Evolutionary conservation across 2,329 filamentous ascomycete genomes (phyloP), one percentile per base, ranked within the genome.

Genomic region (Dothidotthia symphoricarpi): DNA sequence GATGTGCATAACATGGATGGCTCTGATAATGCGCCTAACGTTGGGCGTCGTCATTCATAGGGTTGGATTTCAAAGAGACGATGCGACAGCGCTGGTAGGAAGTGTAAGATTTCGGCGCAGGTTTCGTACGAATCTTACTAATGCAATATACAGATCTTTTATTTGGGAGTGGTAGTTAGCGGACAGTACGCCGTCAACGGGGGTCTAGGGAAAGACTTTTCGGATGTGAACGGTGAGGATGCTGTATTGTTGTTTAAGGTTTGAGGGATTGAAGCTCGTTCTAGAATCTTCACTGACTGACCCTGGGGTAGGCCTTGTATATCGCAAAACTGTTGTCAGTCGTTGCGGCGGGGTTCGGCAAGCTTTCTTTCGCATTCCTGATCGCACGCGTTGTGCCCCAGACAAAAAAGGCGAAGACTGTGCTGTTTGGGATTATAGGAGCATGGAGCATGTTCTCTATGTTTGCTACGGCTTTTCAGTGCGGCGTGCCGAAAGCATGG

Each of bases 311-410:
- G 51, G 39, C 45, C 6, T 13, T 37, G 4, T 53, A 48, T 28
- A 19, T 39, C 28, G 41, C 36, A 3, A 40, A 44, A 28, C 17
- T 57, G 15, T 29, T 57, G 0, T 41, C 39, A 16, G 24, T 58
- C 14, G 8, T 36, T 14, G 34, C 45, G 10, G 51, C 56, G 41
- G 28, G 39, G 10, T 39, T 43, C 12, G 51, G 47, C 16, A 57
- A 55, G 28, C n/a, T 48, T 4, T 53, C 49, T 6, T 44, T 39
- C 6, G 46, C 41, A 12, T 47, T 50, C 17, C 43, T 58, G 12
- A 36, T 54, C 22, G 43, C 43, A 13, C 47, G 55, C 6, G 47
- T 58, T 8, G 45, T 40, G 6, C 45, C 51, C 2, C 51, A 56
- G 27, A 38, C 45, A 8, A 35, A 30, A 29, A 36, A 28, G 31